Conservation (phyloP, 208 protist species). For the Trypanosoma boissoni region DNA sequence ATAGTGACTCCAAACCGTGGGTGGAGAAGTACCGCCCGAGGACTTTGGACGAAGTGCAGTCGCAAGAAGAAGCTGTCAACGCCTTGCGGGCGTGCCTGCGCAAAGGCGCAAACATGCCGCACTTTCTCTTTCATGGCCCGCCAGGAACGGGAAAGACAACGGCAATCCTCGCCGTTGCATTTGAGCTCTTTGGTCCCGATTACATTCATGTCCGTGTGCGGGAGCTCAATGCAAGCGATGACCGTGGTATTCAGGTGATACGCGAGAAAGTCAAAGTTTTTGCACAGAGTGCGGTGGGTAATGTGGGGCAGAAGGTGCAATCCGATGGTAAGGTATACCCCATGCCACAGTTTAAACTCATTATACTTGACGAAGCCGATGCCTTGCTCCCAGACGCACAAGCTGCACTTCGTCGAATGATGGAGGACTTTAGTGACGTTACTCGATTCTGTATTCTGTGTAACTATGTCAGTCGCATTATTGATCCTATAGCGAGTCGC, state of each 20-base stretch:
- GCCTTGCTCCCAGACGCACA: conserved; percentile 98
- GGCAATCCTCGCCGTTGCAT: conserved; percentile 96
- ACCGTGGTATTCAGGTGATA: conserved; percentile 99
- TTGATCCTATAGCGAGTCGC: conserved; percentile 98
- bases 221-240: conserved; percentile 99
- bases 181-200: conserved; percentile 96
- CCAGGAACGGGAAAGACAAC: conserved; percentile 99
- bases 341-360: conserved; percentile 97
- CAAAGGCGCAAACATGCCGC: conserved; percentile 93
- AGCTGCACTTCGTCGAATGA: conserved; percentile 96
- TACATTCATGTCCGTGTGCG: conserved; percentile 91
- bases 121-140: conserved; percentile 99
- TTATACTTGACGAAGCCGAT: conserved; percentile 99
- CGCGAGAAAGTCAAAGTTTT: conserved; percentile 98
- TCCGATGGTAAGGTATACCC: conserved; percentile 87
- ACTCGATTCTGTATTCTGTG: conserved; percentile 99
- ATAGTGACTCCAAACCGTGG: conserved; percentile 60
- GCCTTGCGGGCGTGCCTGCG: conserved; percentile 90
- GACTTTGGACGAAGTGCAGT: conserved; percentile 92
- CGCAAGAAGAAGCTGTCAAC: conserved; percentile 95
- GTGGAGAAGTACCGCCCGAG: conserved; percentile 94
- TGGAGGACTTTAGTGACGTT: conserved; percentile 97
- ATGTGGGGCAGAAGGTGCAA: conserved; percentile 51
- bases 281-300: conserved; percentile 89
- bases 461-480: conserved; percentile 99